Conservation (phyloP, 2,329 filamentous ascomycete genomes). For the Nemania sp. region DNA sequence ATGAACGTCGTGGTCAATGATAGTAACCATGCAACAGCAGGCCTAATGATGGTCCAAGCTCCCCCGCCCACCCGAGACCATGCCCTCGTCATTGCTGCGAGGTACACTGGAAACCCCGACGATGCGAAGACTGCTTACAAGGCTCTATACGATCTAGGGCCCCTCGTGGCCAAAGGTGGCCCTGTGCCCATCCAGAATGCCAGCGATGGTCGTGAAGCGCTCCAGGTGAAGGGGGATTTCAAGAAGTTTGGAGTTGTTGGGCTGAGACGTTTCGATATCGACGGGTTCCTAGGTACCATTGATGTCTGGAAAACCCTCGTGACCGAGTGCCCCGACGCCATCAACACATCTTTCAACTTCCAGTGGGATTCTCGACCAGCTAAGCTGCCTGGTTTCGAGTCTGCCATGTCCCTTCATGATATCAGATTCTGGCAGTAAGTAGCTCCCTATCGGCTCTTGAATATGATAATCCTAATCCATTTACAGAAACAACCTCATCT, state of each 20-base stretch:
- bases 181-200: neutral
- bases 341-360: slow-evolving; percentile 43
- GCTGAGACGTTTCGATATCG: neutral
- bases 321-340: slow-evolving; percentile 38
- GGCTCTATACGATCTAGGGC: neutral
- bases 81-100: neutral
- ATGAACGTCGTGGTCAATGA: neutral
- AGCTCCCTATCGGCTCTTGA: neutral
- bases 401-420: slow-evolving; percentile 40
- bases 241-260: neutral
- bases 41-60: neutral
- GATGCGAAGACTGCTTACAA: neutral
- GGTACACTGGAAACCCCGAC: neutral
- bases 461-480: neutral
- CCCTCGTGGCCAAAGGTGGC: neutral
- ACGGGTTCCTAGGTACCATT: neutral
- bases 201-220: neutral
- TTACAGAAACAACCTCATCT: slow-evolving; percentile 41
- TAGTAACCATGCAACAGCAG: neutral
- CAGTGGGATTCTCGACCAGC: slow-evolving; percentile 40
- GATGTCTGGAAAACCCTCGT: neutral
- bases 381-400: slow-evolving; percentile 34
- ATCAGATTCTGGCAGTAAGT: slow-evolving; percentile 42
- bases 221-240: neutral
- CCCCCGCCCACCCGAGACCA: neutral